Base-by-base conservation (phyloP, 169 alveolate species). In the Neospora caninum region DNA sequence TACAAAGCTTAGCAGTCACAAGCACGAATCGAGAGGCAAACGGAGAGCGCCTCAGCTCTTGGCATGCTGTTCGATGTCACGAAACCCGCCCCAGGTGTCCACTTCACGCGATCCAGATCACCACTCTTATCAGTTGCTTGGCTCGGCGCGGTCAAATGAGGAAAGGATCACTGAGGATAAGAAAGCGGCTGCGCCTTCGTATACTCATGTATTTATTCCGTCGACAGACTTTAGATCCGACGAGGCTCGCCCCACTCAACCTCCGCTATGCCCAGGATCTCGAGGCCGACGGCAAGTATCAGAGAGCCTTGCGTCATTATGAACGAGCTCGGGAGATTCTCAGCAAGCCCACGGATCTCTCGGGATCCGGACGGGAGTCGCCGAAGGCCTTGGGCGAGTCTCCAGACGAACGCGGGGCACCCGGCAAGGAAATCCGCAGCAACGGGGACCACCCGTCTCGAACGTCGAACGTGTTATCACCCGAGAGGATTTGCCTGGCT, bases 401-500 rank as follows among this genome's bases (percentile, higher is more conserved):
- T 22, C 73, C 73, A 22, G 31, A 22, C 34, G 73, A 64, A 49
- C 58, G 58, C 13, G 58, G 22, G 13, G 58, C 22, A 13, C 58
- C 4, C 4, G 58, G 13, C 22, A 64, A 64, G 73, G n/a, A 27
- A 22, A 27, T 10, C 25, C 73, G 73, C 73, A 22, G 73, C 16
- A 64, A 64, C 84, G n/a, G 84, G n/a, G 27, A 41, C 53, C 88
- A 29, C 1, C 13, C 89, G 69, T 9, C 67, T 31, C 86, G 9
- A n/a, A 78, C 39, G 31, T 29, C 42, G 42, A 69, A 69, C 2
- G 39, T 34, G 34, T 49, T 13, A 49, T 13, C 4, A 49, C 58
- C 58, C 58, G n/a, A 69, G 39, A 0, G 64, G 31, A 18, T 82
- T 9, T 97, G 98, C 93, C 95, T 96, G 36, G 98, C 98, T 45